These are phyloP conservation scores for Cryptosporidium felis DNA, from an alignment of 169 alveolate species.

Conservation along the genomic window DNA sequence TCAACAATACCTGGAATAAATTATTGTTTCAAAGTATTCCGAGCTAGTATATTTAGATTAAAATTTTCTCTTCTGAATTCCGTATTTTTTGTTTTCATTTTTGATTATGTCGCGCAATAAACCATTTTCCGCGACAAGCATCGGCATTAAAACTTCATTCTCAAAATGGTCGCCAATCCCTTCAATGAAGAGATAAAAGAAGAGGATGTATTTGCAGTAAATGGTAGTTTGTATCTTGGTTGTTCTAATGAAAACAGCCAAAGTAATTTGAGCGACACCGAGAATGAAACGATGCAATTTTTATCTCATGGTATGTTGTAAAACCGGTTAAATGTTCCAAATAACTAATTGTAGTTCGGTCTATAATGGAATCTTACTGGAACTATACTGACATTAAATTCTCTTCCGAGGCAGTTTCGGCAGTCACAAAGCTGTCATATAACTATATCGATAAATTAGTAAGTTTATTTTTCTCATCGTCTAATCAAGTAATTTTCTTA, in stretches of 20 bases:
- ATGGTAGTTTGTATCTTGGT: not conserved
- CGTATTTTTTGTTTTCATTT: too few relatives aligned
- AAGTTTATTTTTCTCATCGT: not conserved
- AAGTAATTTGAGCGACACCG: not conserved
- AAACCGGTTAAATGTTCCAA: not conserved
- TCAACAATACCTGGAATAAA: too few relatives aligned
- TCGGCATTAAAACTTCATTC: too few relatives aligned
- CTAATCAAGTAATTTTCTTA: not conserved
- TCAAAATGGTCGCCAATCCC: not conserved
- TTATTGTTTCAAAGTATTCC: too few relatives aligned
- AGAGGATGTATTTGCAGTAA: not conserved
- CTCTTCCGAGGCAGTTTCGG: conserved; percentile 13
- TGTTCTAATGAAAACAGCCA: not conserved
- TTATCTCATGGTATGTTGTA: conserved; percentile 12
- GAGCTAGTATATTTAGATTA: too few relatives aligned
- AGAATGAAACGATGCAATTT: not conserved
- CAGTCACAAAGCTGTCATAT: conserved; percentile 40
- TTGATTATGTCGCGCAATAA: too few relatives aligned
- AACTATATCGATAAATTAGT: conserved; percentile 47
- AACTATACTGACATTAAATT: not conserved
- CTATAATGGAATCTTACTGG: conserved; percentile 61
- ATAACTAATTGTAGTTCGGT: not conserved
- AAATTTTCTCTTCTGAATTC: too few relatives aligned
- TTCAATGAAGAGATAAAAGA: conserved; percentile 27
- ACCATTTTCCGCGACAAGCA: too few relatives aligned